Conservation (phyloP, 441 rosid genomes). For the Gossypium schwendimanii region DNA sequence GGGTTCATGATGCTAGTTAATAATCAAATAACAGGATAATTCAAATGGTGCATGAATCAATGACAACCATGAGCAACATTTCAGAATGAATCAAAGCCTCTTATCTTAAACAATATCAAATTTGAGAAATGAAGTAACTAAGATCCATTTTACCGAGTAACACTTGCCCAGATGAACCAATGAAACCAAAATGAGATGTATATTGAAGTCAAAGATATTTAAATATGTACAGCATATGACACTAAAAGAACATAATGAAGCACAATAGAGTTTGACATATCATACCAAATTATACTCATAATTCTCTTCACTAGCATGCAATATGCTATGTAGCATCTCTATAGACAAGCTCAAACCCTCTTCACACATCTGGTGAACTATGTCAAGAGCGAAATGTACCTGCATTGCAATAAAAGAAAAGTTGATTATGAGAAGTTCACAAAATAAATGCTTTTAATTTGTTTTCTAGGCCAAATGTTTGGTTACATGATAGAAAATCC, state of each 20-base stretch:
- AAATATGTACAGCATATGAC: background rate
- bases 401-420: conserved; percentile 24
- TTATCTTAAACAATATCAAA: background rate
- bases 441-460: background rate
- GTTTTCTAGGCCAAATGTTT: background rate
- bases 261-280: background rate
- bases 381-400: conserved; percentile 72
- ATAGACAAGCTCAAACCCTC: conserved; percentile 42
- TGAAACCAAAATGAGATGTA: background rate
- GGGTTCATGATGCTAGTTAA: background rate
- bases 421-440: background rate
- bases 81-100: background rate
- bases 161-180: background rate
- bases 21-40: background rate
- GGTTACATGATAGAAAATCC: background rate
- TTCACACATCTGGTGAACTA: conserved; percentile 56
- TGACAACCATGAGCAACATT: background rate
- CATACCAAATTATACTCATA: conserved; percentile 65
- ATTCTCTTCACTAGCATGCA: conserved; percentile 44
- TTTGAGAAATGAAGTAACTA: background rate
- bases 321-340: conserved; percentile 38
- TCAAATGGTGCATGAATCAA: background rate
- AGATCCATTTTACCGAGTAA: background rate
- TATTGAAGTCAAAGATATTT: background rate
- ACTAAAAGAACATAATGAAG: background rate